Conservation (phyloP, 202 grass and related monocot species). For the Zoysia matrella region DNA sequence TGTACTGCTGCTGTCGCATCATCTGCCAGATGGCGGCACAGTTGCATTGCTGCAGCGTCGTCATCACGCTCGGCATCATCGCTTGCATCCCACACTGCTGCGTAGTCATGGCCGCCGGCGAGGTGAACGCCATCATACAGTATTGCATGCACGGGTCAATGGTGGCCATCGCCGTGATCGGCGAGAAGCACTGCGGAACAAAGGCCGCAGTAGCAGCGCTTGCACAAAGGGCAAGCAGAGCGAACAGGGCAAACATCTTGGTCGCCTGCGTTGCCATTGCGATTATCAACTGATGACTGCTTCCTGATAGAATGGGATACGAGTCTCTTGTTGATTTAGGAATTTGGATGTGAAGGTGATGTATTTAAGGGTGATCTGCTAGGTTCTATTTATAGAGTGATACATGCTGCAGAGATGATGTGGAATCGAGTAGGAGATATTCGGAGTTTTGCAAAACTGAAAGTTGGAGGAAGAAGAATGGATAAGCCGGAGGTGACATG, state of each 20-base stretch:
- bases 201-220: background rate
- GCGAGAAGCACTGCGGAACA: background rate
- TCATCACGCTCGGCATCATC: too few relatives aligned
- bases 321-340: background rate
- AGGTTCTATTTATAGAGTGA: conserved; percentile 4
- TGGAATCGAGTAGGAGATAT: background rate
- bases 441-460: background rate
- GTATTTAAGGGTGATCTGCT: background rate
- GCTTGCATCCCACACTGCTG: too few relatives aligned
- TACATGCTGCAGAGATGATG: background rate
- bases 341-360: background rate
- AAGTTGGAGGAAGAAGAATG: background rate
- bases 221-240: conserved; percentile 7
- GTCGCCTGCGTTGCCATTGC: background rate
- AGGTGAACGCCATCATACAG: too few relatives aligned
- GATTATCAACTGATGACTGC: too few relatives aligned
- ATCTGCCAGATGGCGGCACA: background rate
- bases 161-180: too few relatives aligned
- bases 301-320: too few relatives aligned
- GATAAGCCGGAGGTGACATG: background rate
- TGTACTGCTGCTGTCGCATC: background rate
- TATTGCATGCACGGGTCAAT: background rate
- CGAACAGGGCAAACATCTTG: conserved; percentile 11
- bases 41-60: background rate
- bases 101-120: too few relatives aligned